Evolutionary conservation across 2,329 filamentous ascomycete genomes (phyloP).

Genomic region (Ceratocystis albifundus): DNA sequence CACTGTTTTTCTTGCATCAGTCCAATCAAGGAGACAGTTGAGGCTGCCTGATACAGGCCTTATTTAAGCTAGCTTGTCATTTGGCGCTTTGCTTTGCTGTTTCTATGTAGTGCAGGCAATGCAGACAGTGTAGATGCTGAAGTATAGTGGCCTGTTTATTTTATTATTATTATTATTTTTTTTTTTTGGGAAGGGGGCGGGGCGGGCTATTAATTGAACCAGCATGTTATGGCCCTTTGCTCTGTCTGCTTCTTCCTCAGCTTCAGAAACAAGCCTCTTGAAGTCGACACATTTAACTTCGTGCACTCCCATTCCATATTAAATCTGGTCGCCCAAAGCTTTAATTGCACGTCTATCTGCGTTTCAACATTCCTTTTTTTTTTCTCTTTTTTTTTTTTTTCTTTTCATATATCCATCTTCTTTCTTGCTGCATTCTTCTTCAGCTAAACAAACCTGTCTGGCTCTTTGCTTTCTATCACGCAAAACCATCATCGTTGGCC

Average conservation of each 20-base stretch:
- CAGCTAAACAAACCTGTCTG: not conserved
- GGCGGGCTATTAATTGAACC: not conserved
- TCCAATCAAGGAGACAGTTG: not conserved
- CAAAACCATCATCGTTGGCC: constrained; percentile 11
- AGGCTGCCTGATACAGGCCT: not conserved
- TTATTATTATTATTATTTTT: not conserved
- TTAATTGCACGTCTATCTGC: constrained; percentile 2
- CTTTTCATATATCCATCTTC: not conserved
- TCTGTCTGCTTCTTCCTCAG: not conserved
- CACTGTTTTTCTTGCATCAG: not conserved
- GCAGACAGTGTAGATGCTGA: not conserved
- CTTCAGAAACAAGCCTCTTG: not conserved
- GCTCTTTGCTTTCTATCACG: not conserved
- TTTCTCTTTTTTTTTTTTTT: not conserved
- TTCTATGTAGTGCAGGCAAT: not conserved
- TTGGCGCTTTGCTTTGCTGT: not conserved
- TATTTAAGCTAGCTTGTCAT: not conserved
- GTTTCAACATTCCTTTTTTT: constrained; percentile 4
- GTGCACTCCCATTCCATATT: not conserved
- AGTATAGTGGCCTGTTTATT: constrained; percentile 5
- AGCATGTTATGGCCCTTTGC: not conserved
- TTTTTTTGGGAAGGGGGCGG: no score
- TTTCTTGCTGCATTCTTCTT: constrained; percentile 2
- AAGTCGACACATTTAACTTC: constrained; percentile 8
- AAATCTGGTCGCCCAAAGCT: not conserved